A percentile compares a stretch with the other conserved stretches of the same genome.
phyloP scores from a whole-genome alignment of 495 filamentous ascomycete species.

The Podospora appendiculata region DNA sequence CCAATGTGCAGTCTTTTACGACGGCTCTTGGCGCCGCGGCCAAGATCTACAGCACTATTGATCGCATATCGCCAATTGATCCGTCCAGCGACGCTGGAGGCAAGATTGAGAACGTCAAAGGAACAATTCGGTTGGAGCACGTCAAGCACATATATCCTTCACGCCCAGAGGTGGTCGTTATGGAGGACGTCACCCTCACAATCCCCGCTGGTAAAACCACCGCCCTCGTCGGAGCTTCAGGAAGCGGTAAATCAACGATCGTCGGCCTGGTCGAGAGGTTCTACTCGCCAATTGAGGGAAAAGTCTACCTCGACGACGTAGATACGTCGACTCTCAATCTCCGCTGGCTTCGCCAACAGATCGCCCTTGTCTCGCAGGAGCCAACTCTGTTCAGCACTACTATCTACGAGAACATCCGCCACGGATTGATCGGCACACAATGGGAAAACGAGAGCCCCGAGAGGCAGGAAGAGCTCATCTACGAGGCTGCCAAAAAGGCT shows the following conservation, averaged over 20 bases:
- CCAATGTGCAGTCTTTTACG: slow-evolving; percentile 69
- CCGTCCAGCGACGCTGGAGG: slow-evolving; percentile 62
- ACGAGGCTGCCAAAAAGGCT: slow-evolving; percentile 78
- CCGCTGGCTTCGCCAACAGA: slow-evolving; percentile 84
- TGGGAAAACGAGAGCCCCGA: slow-evolving; percentile 60
- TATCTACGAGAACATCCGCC: slow-evolving; percentile 77
- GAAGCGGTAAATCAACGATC: slow-evolving; percentile 87
- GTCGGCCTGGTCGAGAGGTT: slow-evolving; percentile 89
- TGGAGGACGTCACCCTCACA: slow-evolving; percentile 68
- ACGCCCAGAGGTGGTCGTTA: slow-evolving; percentile 78
- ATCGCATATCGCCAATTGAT: slow-evolving; percentile 81
- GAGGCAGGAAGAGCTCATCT: slow-evolving; percentile 58
- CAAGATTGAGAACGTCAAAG: slow-evolving; percentile 63
- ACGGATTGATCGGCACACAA: slow-evolving; percentile 81
- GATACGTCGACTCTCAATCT: slow-evolving; percentile 78
- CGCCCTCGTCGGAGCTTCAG: slow-evolving; percentile 79
- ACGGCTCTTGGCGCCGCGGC: slow-evolving; percentile 72
- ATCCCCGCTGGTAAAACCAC: slow-evolving; percentile 83
- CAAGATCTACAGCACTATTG: slow-evolving; percentile 91
- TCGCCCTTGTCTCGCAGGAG: slow-evolving; percentile 81
- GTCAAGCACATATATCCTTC: slow-evolving; percentile 94
- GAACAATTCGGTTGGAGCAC: slow-evolving; percentile 72
- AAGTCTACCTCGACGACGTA: slow-evolving; percentile 75
- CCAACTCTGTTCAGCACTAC: slow-evolving; percentile 78
- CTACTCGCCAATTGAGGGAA: slow-evolving; percentile 77